Percentiles rank a stretch among this genome's conserved stretches.
phyloP scores from a whole-genome alignment of 768 basidiomycete genomes.

The Rossbeevera mucosa region DNA sequence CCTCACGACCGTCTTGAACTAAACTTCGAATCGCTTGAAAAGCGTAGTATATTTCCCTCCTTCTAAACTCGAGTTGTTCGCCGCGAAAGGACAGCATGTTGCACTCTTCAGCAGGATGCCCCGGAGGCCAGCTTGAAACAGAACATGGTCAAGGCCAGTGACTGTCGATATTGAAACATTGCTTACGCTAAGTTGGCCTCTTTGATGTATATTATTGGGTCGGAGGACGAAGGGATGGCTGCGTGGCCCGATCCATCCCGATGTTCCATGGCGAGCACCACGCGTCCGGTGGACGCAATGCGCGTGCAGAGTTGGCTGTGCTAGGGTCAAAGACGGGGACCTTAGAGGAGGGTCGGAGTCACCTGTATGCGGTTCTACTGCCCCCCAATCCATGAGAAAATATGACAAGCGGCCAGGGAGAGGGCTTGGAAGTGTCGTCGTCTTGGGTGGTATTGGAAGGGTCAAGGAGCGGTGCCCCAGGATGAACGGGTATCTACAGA shows the following conservation, averaged over 20 bases:
- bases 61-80: constrained; percentile 68
- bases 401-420: constrained; percentile 72
- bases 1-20: constrained; percentile 33
- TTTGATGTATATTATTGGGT: constrained; percentile 46
- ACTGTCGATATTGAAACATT: neutral
- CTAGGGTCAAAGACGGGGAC: neutral
- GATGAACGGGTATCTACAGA: constrained; percentile 52
- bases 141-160: neutral
- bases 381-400: constrained; percentile 86
- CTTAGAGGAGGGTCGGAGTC: neutral
- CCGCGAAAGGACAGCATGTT: constrained; percentile 49
- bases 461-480: constrained; percentile 50
- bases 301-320: constrained; percentile 63
- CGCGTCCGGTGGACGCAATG: constrained; percentile 71
- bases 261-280: constrained; percentile 82
- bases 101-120: constrained; percentile 15
- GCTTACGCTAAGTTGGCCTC: constrained; percentile 54
- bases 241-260: constrained; percentile 72
- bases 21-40: constrained; percentile 57
- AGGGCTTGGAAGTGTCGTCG: constrained; percentile 8
- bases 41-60: constrained; percentile 61
- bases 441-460: constrained; percentile 2
- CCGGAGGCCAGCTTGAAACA: constrained; percentile 23
- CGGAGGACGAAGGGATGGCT: constrained; percentile 35
- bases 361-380: constrained; percentile 67